phyloP scores from a whole-genome alignment of 768 basidiomycete genomes.

The Lactarius akahatsu region DNA sequence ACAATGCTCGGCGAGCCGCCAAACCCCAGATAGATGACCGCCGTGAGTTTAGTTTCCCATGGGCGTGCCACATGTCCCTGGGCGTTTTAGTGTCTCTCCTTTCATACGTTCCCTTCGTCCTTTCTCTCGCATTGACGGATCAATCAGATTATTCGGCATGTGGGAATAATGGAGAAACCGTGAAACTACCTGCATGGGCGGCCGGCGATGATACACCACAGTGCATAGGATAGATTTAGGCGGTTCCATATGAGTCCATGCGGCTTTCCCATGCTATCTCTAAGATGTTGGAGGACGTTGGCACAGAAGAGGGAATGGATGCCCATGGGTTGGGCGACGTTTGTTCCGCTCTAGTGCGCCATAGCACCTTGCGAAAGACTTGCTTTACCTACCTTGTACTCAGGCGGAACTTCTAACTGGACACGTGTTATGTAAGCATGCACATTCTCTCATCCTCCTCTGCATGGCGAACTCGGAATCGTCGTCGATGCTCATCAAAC shows the following conservation, averaged over 20 bases:
- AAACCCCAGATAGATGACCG: slow-evolving; percentile 72
- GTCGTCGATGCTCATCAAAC: slow-evolving; percentile 8
- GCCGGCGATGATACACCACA: slow-evolving; percentile 31
- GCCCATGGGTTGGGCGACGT: slow-evolving; percentile 13
- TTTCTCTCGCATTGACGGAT: background rate
- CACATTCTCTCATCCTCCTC: too few species aligned
- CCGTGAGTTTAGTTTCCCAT: slow-evolving; percentile 39
- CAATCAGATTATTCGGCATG: slow-evolving; percentile 35
- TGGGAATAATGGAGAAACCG: slow-evolving; percentile 38
- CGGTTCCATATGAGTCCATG: too few species aligned
- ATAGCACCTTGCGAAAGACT: background rate
- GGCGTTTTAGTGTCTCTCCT: too few species aligned
- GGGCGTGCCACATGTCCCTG: slow-evolving; percentile 6
- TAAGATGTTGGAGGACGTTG: slow-evolving; percentile 18
- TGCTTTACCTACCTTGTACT: too few species aligned
- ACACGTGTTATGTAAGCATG: background rate
- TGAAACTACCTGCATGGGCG: slow-evolving; percentile 40
- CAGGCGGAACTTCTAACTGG: too few species aligned
- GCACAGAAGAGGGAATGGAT: slow-evolving; percentile 1
- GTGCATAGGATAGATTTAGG: too few species aligned
- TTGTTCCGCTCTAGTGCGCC: background rate
- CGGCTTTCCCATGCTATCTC: slow-evolving; percentile 7
- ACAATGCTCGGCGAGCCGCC: slow-evolving; percentile 93
- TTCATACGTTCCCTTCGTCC: too few species aligned
- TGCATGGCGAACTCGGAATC: background rate